Evolutionary conservation across 169 alveolate genomes (phyloP).

Genomic region (Eimeria praecox): DNA sequence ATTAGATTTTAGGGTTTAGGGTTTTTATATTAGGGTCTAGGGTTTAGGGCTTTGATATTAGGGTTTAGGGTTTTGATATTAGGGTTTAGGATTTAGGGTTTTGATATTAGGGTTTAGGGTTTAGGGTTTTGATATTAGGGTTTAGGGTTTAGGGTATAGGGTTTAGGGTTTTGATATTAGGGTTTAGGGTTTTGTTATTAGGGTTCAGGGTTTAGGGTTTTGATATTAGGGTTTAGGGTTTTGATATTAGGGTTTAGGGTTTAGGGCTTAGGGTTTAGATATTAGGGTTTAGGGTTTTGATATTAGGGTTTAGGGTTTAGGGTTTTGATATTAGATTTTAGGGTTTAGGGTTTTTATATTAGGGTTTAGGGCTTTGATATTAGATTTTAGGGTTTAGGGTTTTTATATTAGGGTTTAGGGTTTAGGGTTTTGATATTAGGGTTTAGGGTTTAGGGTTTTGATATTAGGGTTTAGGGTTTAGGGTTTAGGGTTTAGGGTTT

Average conservation of each 20-base stretch:
- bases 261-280: neutral
- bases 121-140: neutral
- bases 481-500: neutral
- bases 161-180: neutral
- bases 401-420: too few relatives aligned
- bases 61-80: neutral
- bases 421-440: neutral
- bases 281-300: neutral
- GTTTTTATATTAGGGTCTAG: neutral
- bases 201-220: neutral
- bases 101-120: neutral
- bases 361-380: neutral
- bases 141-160: neutral
- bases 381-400: too few relatives aligned
- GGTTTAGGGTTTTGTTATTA: neutral
- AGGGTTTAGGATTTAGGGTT: neutral
- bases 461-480: neutral
- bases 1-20: neutral
- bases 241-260: neutral
- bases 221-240: neutral
- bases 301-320: neutral
- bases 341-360: too few relatives aligned
- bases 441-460: neutral
- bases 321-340: too few relatives aligned
- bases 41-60: neutral